phyloP scores from a whole-genome alignment of 495 filamentous ascomycete genomes.

The Pseudomonodictys pantanalensis region DNA sequence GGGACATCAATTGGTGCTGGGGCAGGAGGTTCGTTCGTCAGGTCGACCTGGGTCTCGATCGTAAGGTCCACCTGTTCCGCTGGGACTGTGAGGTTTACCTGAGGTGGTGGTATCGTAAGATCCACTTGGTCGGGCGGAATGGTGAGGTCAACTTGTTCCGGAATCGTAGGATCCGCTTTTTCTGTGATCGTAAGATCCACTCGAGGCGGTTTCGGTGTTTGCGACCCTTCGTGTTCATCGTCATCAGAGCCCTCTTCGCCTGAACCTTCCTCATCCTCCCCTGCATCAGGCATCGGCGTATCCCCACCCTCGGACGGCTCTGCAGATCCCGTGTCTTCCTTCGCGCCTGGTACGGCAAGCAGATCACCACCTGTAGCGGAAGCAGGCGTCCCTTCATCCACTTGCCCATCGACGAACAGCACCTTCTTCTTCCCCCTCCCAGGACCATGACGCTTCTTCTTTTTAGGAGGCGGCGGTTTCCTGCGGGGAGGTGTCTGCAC shows the following conservation, averaged over 20 bases:
- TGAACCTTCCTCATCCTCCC: conserved; percentile 31
- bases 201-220: conserved; percentile 14
- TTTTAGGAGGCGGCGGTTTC: conserved; percentile 63
- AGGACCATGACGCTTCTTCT: conserved; percentile 39
- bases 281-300: conserved; percentile 35
- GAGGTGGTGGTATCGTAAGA: too few species aligned
- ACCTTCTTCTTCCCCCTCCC: conserved; percentile 44
- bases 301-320: conserved; percentile 37
- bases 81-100: too few species aligned
- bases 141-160: background rate
- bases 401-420: conserved; percentile 34
- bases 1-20: too few species aligned
- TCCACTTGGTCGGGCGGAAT: too few species aligned
- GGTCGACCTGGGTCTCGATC: too few species aligned
- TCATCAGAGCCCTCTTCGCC: conserved; percentile 38
- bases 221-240: conserved; percentile 19
- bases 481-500: conserved; percentile 51
- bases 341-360: conserved; percentile 16
- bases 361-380: conserved; percentile 18
- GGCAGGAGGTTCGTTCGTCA: conserved; percentile 1
- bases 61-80: too few species aligned
- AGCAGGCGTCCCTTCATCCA: conserved; percentile 19
- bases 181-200: too few species aligned
- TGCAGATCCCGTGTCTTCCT: conserved; percentile 31
- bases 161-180: background rate